phyloP scores from a whole-genome alignment of 2,329 filamentous ascomycete genomes.

The Fusarium piperis region DNA sequence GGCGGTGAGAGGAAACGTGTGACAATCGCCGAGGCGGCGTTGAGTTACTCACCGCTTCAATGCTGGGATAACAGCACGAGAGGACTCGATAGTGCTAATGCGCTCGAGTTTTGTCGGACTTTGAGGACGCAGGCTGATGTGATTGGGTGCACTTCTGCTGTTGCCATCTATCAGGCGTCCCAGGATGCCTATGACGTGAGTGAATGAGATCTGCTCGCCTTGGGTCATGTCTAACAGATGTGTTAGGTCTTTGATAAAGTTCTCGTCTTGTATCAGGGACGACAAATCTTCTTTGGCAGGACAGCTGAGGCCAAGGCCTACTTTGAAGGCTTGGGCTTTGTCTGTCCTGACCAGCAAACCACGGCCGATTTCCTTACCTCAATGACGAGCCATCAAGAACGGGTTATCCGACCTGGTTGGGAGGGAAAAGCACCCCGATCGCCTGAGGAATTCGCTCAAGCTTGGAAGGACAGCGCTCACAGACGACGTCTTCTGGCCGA shows the following conservation, averaged over 20 bases:
- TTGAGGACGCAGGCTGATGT: slow-evolving; percentile 69
- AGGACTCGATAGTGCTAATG: slow-evolving; percentile 72
- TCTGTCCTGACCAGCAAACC: slow-evolving; percentile 64
- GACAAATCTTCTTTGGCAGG: slow-evolving; percentile 63
- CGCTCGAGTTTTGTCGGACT: slow-evolving; percentile 72
- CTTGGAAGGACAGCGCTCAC: slow-evolving; percentile 44
- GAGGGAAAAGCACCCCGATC: slow-evolving; percentile 47
- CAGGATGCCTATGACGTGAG: slow-evolving; percentile 43
- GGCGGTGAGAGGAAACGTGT: slow-evolving; percentile 62
- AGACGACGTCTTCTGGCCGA: slow-evolving; percentile 42
- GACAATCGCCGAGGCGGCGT: slow-evolving; percentile 48
- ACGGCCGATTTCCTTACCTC: slow-evolving; percentile 77
- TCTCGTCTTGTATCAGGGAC: slow-evolving; percentile 72
- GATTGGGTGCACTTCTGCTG: slow-evolving; percentile 64
- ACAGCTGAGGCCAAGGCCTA: slow-evolving; percentile 40
- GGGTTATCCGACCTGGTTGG: slow-evolving; percentile 45
- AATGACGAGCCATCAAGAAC: slow-evolving; percentile 54
- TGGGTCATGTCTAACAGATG: not conserved
- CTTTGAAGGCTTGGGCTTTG: slow-evolving; percentile 60
- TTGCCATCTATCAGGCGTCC: slow-evolving; percentile 73
- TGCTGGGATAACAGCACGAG: slow-evolving; percentile 77
- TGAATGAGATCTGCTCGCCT: not conserved
- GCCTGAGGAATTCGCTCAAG: slow-evolving; percentile 49
- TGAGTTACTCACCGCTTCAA: slow-evolving; percentile 60
- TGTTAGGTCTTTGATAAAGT: slow-evolving; percentile 71